Base-by-base conservation (phyloP, 1,284 basidiomycete genomes). In the Fomitopsis betulina region DNA sequence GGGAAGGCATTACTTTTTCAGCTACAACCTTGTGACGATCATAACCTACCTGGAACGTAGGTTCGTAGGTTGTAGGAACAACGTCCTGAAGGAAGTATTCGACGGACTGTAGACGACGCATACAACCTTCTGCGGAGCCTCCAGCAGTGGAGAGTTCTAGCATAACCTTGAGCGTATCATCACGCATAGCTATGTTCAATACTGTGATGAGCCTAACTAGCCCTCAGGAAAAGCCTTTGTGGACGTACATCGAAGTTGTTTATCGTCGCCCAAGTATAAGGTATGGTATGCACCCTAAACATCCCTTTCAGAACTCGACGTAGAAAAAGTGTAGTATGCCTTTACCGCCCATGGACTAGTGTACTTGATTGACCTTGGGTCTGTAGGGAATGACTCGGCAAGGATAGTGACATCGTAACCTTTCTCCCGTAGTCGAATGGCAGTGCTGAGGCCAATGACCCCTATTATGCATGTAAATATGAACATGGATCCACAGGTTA, bases 261-360 rank as follows among this genome's bases (percentile, higher is more conserved):
- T 67, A 62, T 86, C 82, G 15, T 75, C 73, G 23, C 71, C 75
- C 5, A 80, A 78, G 51, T 76, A 70, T 54, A 81, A 86, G 61
- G 89, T 83, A 76, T 89, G 86, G 63, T 91, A 86, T 1, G 86
- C 88, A 32, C 88, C 81, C 81, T 83, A 52, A 19, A 13, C 5
- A 30, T 51, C 5, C 12, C 19, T 30, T 15, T 33, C 33, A 23
- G 9, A 45, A 49, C 25, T 17, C 25, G 38, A 5, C 4, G 75
- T 85, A 67, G 65, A 8, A 12, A 37, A 33, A 15, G 39, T 23
- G 10, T 47, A 52, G 21, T 19, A 19, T 38, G 8, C 3, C 75
- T 85, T 67, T 66, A 89, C 89, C 17, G 90, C 90, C 90, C 90
- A 92, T 17, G 81, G 79, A 67, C 87, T 90, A 1, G 89, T 87